phyloP scores from a whole-genome alignment of 2,329 filamentous ascomycete species.

The Ophiocordyceps sinensis region DNA sequence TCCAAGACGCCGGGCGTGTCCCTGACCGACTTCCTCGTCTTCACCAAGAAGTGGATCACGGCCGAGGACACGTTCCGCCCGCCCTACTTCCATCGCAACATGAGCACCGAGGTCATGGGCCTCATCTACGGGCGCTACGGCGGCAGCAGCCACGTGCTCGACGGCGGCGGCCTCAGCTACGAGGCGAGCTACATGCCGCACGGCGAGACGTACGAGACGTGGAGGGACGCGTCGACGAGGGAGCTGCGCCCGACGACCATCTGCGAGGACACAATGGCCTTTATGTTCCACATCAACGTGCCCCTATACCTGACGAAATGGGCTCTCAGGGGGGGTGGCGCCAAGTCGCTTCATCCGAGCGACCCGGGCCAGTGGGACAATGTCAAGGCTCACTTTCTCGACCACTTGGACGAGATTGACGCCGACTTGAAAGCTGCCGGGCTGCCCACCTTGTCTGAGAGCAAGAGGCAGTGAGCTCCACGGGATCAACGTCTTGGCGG shows the following conservation, averaged over 20 bases:
- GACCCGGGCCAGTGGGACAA: constrained; percentile 9
- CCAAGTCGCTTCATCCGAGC: constrained; percentile 6
- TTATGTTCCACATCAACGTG: constrained; percentile 26
- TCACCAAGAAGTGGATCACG: constrained; percentile 52
- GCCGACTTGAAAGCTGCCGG: constrained; percentile 8
- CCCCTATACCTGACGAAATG: constrained; percentile 11
- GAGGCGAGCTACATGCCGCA: constrained; percentile 21
- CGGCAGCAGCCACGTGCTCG: constrained; percentile 12
- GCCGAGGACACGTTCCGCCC: constrained; percentile 47
- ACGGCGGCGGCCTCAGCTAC: constrained; percentile 17
- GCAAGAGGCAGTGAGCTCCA: not conserved
- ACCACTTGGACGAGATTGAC: constrained; percentile 11
- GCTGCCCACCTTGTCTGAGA: constrained; percentile 1
- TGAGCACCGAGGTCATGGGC: constrained; percentile 42
- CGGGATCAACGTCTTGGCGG: too few relatives aligned
- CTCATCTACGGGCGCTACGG: constrained; percentile 25
- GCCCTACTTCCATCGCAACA: constrained; percentile 51
- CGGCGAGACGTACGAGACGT: constrained; percentile 17
- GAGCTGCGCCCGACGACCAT: constrained; percentile 12
- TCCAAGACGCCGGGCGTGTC: constrained; percentile 38
- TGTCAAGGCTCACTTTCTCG: constrained; percentile 12
- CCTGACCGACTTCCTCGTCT: constrained; percentile 51
- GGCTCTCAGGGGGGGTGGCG: constrained; percentile 9
- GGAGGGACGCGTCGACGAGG: constrained; percentile 10
- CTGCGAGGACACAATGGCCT: constrained; percentile 21